Evolutionary conservation across 345 rosid genomes (phyloP), one percentile per base, ranked within the genome.

Genomic region (Anacardium occidentale): DNA sequence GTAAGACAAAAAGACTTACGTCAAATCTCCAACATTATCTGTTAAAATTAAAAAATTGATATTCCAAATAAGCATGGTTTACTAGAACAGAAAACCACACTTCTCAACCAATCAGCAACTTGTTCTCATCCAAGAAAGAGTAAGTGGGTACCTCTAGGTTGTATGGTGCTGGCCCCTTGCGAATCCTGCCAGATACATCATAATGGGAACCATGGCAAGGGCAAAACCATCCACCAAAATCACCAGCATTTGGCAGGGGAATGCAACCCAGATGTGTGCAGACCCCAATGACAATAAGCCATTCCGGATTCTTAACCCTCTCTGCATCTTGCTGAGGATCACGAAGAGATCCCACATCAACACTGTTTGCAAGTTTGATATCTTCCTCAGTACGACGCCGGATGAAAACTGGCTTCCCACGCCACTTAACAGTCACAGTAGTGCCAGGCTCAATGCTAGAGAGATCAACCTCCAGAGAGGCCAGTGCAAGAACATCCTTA

Each of bases 221-320:
- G 74, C 98, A 91, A 78, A 91, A 94, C 98, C 98, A 94, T 11
- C 98, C 98, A 0, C 96, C 98, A 67, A 80, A 94, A 37, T 94
- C 98, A 78, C 98, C 98, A 62, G 98, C 97, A 78, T 94, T 94
- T 1, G 98, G 98, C 74, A 94, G 85, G 17, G 98, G 97, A 79
- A 94, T 94, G 88, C 98, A 94, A 8, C 98, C 98, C 78, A 94
- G 73, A 71, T 94, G 98, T 6, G 98, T 94, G 88, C 97, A 94
- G 48, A 94, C 97, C n/a, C 98, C 98, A 29, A 94, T 69, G 20
- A 94, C 95, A 0, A 94, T 70, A 60, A 94, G 84, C 98, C 98
- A 94, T 75, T 91, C 98, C 7, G 98, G 97, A 64, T 94, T 64
- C 91, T 92, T 94, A 51, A 90, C 97, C 78, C 97, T 87, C 10